phyloP scores from a whole-genome alignment of 2,329 filamentous ascomycete species.

The Rhinocladiella mackenziei region DNA sequence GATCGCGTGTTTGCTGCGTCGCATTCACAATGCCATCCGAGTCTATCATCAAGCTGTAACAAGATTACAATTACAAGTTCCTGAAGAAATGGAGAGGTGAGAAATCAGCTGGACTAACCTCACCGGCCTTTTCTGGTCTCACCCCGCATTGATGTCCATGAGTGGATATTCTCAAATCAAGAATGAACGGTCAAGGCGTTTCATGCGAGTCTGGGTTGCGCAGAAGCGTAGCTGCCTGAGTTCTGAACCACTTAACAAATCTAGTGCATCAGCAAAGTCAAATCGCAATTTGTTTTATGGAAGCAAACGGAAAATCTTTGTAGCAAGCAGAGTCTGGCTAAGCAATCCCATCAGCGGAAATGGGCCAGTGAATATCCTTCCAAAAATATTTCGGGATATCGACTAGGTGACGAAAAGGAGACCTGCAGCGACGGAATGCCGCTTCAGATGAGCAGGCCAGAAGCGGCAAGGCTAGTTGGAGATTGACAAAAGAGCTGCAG shows the following conservation, averaged over 20 bases:
- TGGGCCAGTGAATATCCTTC: no score
- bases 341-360: no score
- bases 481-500: constrained; percentile 6
- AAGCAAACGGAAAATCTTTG: no score
- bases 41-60: not conserved
- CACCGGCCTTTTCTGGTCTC: constrained; percentile 6
- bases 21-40: not conserved
- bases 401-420: not conserved
- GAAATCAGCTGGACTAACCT: not conserved
- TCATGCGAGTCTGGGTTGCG: constrained; percentile 11
- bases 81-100: not conserved
- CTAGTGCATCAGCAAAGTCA: not conserved
- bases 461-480: constrained; percentile 11
- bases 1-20: constrained; percentile 12
- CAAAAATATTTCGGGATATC: no score
- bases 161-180: constrained; percentile 10
- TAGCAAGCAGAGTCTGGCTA: no score
- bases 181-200: constrained; percentile 12
- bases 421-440: not conserved
- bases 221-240: constrained; percentile 5
- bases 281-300: no score
- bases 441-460: constrained; percentile 4
- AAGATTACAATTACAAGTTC: not conserved
- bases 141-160: constrained; percentile 13
- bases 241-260: not conserved